Base-by-base conservation (phyloP, 2,329 filamentous ascomycete species). In the Stachybotrys chartarum region DNA sequence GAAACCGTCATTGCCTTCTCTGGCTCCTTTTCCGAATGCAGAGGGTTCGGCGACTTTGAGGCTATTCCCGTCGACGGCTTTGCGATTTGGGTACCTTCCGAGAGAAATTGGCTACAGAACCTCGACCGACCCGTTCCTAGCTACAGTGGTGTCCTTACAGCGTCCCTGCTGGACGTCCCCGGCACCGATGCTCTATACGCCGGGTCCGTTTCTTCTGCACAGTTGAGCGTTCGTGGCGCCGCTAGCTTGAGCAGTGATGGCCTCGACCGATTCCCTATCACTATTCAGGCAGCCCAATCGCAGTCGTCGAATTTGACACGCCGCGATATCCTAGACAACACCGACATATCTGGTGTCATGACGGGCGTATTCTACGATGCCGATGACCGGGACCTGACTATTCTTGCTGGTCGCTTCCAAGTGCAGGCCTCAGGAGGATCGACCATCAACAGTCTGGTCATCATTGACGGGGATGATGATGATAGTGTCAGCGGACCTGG, bases 81-180 rank as follows among this genome's bases (percentile, higher is more conserved):
- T 64, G 93, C 91, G 14, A 78, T 97, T 44, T 99, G 94, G 94
- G 87, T 97, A 7, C 90, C 90, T 3, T 95, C 91, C 4, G 78
- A 81, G 58, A 80, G 79, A 56, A 94, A 94, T 67, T 99, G 94
- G 94, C 78, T 99, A 16, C 84, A 91, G 66, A 94, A 95, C 61
- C 74, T 97, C 17, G 71, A 84, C 42, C 75, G 83, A 7, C 73
- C 81, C 7, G 79, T 85, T 35, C 84, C 89, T 54, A 78, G 82
- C 7, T 81, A 95, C 63, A 79, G 80, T 56, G 95, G 94, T 44
- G 75, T 85, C 55, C 78, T 99, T 50, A 88, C 86, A 17, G 81
- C 90, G 1, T 78, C 79, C 7, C 78, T 86, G 45, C 79, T 89
- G n/a, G 78, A 86, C 54, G 75, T 91, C 18, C 78, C 85, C 1